Base-by-base conservation (phyloP, 2,329 filamentous ascomycete genomes). In the Colletotrichum filicis region DNA sequence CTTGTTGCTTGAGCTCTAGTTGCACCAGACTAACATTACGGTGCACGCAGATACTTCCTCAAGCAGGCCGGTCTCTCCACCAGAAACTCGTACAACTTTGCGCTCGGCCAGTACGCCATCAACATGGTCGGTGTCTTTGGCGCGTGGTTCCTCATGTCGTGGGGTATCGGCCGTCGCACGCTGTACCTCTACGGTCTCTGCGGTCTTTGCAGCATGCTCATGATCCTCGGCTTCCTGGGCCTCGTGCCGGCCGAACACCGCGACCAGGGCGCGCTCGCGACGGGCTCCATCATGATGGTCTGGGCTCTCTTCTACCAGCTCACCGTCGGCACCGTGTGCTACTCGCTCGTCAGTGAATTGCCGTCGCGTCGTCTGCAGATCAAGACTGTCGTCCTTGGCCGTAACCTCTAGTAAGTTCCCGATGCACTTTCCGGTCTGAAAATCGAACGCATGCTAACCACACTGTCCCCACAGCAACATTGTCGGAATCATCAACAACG, bases 351-450 rank as follows among this genome's bases (percentile, higher is more conserved):
- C 5, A 91, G 93, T 1, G 95, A 98, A 81, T 83, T 98, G 26
- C 95, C 94, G 0, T 95, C 94, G 0, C 90, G 94, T 16, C 90
- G 95, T 2, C 87, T 98, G 42, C 93, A 95, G 79, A 95, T 97
- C 85, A 98, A 98, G 86, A 97, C 95, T 0, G 93, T 97, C 26
- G 95, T 97, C 1, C 88, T 98, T 2, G 95, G 93, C 1, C 92
- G 95, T 68, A 94, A 94, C 77, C 85, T 95, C 58, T 94, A 93
- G 87, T 89, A 81, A 82, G 87, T 84, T 19, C n/a, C 49, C 22
- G 16, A 12, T 12, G n/a, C 5, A 7, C 22, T 42, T 30, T 19
- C 12, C 11, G 32, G 37, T 14, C 30, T 12, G n/a, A 1, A 8
- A 1, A 14, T 9, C 4, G 28, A 64, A 8, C 19, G 1, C 16